Evolutionary conservation across 1,284 basidiomycete species (phyloP).

Genomic region (Gomphus sp.): DNA sequence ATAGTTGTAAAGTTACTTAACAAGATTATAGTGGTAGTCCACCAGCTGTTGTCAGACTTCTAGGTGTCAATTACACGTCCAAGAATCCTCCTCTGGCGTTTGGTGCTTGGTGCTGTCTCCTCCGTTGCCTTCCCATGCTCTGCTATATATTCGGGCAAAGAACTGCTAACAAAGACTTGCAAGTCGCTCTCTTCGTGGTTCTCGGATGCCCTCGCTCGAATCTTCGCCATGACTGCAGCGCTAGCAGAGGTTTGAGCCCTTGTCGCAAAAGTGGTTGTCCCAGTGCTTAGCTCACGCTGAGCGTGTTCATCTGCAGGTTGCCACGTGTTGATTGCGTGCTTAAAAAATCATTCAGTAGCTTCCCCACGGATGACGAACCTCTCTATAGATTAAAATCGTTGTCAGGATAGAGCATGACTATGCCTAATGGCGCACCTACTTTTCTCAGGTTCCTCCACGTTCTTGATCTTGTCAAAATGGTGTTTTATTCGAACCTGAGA

Average conservation of each 20-base stretch:
- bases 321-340: conserved; percentile 54
- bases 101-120: conserved; percentile 29
- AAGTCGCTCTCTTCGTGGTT: conserved; percentile 31
- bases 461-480: conserved; percentile 74
- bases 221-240: conserved; percentile 34
- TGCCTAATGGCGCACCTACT: conserved; percentile 29
- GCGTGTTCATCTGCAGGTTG: conserved; percentile 36
- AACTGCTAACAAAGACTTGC: conserved; percentile 31
- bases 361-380: conserved; percentile 55
- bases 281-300: conserved; percentile 13
- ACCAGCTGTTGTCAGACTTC: no score
- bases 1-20: no score
- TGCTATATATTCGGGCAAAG: conserved; percentile 22
- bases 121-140: conserved; percentile 35
- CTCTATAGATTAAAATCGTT: conserved; percentile 25
- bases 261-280: conserved; percentile 11
- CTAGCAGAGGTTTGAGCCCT: conserved; percentile 13
- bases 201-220: neutral
- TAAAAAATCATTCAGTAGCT: conserved; percentile 74
- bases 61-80: conserved; percentile 36
- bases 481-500: conserved; percentile 61
- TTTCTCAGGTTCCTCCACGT: conserved; percentile 56
- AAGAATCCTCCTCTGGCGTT: conserved; percentile 51
- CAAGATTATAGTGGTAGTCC: no score
- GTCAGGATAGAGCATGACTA: neutral